These are phyloP conservation scores for Psilocybe tampanensis DNA, from an alignment of 768 basidiomycete genomes.

Conservation along the genomic window DNA sequence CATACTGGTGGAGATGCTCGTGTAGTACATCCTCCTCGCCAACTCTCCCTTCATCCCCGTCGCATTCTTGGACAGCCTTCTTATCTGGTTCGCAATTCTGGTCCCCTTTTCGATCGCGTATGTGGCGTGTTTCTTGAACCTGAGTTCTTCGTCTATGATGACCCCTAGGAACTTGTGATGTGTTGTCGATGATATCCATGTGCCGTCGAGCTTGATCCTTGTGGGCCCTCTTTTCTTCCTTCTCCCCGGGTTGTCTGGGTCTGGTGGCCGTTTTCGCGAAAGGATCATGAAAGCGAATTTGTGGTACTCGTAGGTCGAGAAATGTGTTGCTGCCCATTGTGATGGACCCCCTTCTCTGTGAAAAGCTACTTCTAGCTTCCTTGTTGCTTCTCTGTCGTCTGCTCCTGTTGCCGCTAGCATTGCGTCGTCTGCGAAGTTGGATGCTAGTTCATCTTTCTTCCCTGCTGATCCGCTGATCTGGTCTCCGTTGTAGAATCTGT, in stretches of 20 bases:
- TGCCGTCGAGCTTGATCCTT: constrained; percentile 1
- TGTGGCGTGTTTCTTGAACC: constrained; percentile 8
- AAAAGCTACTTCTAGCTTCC: too few relatives aligned
- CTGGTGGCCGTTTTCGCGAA: neutral
- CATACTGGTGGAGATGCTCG: constrained; percentile 29
- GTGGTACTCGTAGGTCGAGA: constrained; percentile 7
- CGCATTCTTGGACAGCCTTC: constrained; percentile 18
- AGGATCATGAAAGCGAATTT: constrained; percentile 4
- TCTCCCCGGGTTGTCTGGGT: neutral
- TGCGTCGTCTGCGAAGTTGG: constrained; percentile 33
- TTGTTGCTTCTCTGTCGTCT: too few relatives aligned
- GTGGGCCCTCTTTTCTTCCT: neutral
- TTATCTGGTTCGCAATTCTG: constrained; percentile 19
- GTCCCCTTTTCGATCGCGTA: constrained; percentile 22
- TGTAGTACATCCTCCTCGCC: constrained; percentile 26
- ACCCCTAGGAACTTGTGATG: constrained; percentile 8
- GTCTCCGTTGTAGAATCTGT: constrained; percentile 29
- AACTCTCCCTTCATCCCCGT: constrained; percentile 18
- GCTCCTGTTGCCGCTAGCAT: constrained; percentile 4
- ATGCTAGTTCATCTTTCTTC: constrained; percentile 5
- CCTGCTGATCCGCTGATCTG: constrained; percentile 8
- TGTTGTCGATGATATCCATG: neutral
- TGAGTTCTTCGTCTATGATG: constrained; percentile 3
- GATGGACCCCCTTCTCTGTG: neutral
- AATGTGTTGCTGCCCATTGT: constrained; percentile 1